Base-by-base conservation (phyloP, 2,329 filamentous ascomycete species). In the Penicillium decumbens region DNA sequence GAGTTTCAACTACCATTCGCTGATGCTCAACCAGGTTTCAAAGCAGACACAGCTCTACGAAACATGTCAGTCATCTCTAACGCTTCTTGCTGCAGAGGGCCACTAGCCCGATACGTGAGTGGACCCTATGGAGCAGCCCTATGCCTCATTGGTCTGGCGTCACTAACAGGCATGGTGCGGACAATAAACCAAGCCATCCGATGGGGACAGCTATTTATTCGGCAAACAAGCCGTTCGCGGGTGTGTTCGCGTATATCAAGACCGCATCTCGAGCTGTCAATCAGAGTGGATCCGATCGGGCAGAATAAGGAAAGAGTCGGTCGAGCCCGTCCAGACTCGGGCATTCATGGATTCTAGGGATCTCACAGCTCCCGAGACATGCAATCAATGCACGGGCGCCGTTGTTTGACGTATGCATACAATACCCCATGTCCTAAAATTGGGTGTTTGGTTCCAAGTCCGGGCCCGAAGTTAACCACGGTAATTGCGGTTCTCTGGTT, bases 171-270 rank as follows among this genome's bases (percentile, higher is more conserved):
- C 27, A 43, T 50, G 50, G 50, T 47, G 44, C 41, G 43, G 43
- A 55, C 47, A 53, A 50, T 53, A 53, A 41, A 33, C 9, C 33
- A 44, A 45, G 44, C 44, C 44, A 55, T 38, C n/a, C 25, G 15
- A 41, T 20, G 15, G n/a, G 13, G 23, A 3, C 41, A 23, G 20
- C 23, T 52, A 44, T 47, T 46, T 49, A 41, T 39, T 13, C 43
- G 20, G 29, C 44, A 37, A 28, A 45, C 6, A 28, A 28, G 9
- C 23, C 7, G n/a, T 4, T 6, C 12, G 20, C 29, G 9, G 10
- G 15, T 46, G 24, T 38, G 28, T 37, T 43, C 30, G 23, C 28
- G 40, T 23, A 28, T 32, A 25, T 39, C 18, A 29, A 45, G 24
- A 18, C 33, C 25, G 33, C 15, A 29, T 9, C 7, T 43, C 23